phyloP scores from a whole-genome alignment of 495 filamentous ascomycete genomes.

The Podospora bellae-mahoneyi region DNA sequence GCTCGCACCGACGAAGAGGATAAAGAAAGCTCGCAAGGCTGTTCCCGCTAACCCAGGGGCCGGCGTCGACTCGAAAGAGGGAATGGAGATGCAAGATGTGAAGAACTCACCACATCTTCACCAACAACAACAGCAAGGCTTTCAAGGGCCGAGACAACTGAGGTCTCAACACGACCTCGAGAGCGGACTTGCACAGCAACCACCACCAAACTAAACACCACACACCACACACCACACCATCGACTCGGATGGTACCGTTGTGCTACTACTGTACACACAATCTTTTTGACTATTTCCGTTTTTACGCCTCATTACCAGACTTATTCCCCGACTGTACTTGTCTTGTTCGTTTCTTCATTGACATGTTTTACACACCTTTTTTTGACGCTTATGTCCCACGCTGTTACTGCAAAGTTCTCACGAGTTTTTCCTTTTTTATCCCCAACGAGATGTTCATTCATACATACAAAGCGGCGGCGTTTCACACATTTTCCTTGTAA shows the following conservation, averaged over 20 bases:
- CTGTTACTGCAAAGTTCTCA: neutral
- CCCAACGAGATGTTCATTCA: neutral
- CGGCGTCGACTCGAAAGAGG: slow-evolving; percentile 29
- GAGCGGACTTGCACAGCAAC: neutral
- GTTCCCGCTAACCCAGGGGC: neutral
- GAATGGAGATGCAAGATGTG: slow-evolving; percentile 48
- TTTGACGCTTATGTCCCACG: neutral
- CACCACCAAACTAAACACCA: neutral
- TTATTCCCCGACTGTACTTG: neutral
- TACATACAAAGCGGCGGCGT: neutral
- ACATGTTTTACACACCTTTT: neutral
- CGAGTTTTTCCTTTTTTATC: neutral
- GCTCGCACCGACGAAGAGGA: slow-evolving; percentile 45
- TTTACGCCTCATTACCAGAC: neutral
- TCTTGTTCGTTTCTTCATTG: neutral
- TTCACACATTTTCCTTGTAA: neutral
- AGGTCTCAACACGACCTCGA: slow-evolving; percentile 1
- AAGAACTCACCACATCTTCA: slow-evolving; percentile 15
- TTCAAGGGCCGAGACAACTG: neutral
- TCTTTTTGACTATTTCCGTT: neutral
- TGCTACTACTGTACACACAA: neutral
- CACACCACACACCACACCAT: neutral
- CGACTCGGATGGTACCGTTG: neutral
- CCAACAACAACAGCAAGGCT: slow-evolving; percentile 1
- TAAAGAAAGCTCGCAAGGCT: slow-evolving; percentile 11